Evolutionary conservation across 768 basidiomycete genomes (phyloP), one percentile per base, ranked within the genome.

Genomic region (Suillus brevipes): DNA sequence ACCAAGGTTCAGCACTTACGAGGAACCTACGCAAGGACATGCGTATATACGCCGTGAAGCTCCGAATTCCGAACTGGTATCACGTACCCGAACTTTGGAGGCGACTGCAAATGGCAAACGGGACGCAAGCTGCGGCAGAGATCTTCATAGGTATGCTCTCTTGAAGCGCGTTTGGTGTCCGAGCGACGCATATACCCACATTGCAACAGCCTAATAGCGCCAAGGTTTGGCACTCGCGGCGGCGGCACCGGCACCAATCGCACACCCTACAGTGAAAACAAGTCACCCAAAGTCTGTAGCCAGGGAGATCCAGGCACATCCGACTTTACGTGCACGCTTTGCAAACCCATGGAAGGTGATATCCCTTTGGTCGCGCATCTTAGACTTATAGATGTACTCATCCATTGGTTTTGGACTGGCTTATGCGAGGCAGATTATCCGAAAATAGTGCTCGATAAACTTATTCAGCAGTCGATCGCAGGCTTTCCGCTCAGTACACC

Each of bases 281-380:
- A 12, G 3, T 64, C 52, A 23, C 38, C 63, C 10, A 36, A 2
- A 6, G 23, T 74, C 64, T 77, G 72, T 64, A 65, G 68, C 28
- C 68, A 68, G 42, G 69, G 68, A 34, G 14, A 8, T n/a, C 62
- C 34, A 37, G 47, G 52, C 40, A 45, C 12, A 36, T 71, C 68
- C 50, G 13, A 60, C n/a, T 70, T 67, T 60, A 62, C 70, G 9
- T 71, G 72, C 58, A 38, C 64, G 16, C 67, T 77, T 14, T 77
- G 75, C 42, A 67, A 65, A 7, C 42, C 49, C 3, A 34, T 34
- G 6, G 59, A 74, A 75, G 74, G 74, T 75, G 63, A 72, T 42
- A 31, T 20, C 0, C 10, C 18, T 42, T 59, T 28, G 40, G 57
- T 20, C 12, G 3, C 20, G 18, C 12, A 40, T 20, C 25, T 31